These are phyloP conservation scores for Wickerhamiella hasegawae DNA, from an alignment of 805 yeast species.

Conservation along the genomic window DNA sequence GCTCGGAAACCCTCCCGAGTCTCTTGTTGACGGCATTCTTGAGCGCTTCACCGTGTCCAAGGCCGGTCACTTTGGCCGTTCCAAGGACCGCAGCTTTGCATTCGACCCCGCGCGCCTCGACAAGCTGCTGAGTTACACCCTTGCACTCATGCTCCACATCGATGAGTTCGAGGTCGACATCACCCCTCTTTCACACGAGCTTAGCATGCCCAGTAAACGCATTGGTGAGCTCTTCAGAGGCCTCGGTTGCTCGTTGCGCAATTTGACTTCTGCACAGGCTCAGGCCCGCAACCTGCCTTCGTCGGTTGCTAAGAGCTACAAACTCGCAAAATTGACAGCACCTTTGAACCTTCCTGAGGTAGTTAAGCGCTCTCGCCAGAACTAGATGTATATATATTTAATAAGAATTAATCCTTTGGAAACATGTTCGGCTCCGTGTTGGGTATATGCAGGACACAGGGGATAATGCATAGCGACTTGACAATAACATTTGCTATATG, in stretches of 20 bases:
- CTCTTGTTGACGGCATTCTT: constrained; percentile 54
- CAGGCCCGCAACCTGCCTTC: constrained; percentile 22
- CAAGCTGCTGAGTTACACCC: constrained; percentile 62
- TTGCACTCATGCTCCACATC: constrained; percentile 58
- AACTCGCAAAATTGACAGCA: constrained; percentile 68
- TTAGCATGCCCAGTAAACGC: constrained; percentile 64
- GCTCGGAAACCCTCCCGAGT: constrained; percentile 53
- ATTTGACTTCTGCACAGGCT: constrained; percentile 33
- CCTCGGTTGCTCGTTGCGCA: constrained; percentile 66
- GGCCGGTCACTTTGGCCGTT: constrained; percentile 47
- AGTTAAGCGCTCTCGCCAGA: constrained; percentile 31
- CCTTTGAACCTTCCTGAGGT: constrained; percentile 83
- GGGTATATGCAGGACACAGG: no score
- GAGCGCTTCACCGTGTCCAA: constrained; percentile 53
- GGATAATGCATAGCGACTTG: no score
- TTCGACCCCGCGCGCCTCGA: constrained; percentile 85
- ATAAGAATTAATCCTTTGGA: no score
- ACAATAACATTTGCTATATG: no score
- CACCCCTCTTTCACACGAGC: constrained; percentile 69
- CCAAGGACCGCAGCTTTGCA: constrained; percentile 59
- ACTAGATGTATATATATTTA: background rate
- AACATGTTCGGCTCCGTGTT: no score
- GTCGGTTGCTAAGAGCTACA: constrained; percentile 34
- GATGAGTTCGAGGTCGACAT: constrained; percentile 62
- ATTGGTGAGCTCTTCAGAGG: constrained; percentile 55